These are phyloP conservation scores for Cercis canadensis DNA, from an alignment of 306 rosid genomes.

Conservation along the genomic window DNA sequence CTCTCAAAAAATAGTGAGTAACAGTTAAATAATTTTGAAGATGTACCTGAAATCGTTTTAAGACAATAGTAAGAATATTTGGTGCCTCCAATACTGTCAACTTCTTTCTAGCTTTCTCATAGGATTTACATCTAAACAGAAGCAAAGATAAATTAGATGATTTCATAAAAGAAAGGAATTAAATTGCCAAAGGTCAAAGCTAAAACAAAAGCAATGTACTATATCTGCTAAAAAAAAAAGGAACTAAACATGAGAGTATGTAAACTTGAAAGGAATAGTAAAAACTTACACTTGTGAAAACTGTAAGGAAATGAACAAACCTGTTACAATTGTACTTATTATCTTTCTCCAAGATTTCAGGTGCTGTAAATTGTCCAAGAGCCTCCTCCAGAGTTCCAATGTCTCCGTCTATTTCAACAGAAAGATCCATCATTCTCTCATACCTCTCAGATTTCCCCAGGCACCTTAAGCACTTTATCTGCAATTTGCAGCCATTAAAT, in stretches of 20 bases:
- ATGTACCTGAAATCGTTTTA: conserved; percentile 79
- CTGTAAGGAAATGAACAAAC: conserved; percentile 44
- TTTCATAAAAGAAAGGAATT: not conserved
- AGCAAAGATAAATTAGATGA: conserved; percentile 14
- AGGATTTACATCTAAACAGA: conserved; percentile 67
- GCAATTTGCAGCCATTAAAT: conserved; percentile 42
- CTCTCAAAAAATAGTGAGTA: not conserved
- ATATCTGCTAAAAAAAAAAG: not conserved
- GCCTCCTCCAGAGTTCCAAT: conserved; percentile 88
- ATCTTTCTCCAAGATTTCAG: conserved; percentile 74
- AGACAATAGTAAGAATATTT: conserved; percentile 78
- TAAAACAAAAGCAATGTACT: conserved; percentile 9
- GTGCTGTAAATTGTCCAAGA: conserved; percentile 79
- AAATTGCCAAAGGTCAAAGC: too few species aligned
- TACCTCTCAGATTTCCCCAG: conserved; percentile 67
- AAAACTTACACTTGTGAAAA: conserved; percentile 1
- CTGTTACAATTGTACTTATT: conserved; percentile 77
- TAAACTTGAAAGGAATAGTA: conserved; percentile 10
- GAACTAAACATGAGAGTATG: conserved; percentile 3
- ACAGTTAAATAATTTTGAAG: conserved; percentile 28
- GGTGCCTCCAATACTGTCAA: conserved; percentile 78
- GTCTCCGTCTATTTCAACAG: conserved; percentile 81
- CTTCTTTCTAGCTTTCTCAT: conserved; percentile 80
- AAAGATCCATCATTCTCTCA: conserved; percentile 87
- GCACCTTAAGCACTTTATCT: conserved; percentile 86